phyloP scores from a whole-genome alignment of 2,329 filamentous ascomycete genomes.

The Clonostachys chloroleuca region DNA sequence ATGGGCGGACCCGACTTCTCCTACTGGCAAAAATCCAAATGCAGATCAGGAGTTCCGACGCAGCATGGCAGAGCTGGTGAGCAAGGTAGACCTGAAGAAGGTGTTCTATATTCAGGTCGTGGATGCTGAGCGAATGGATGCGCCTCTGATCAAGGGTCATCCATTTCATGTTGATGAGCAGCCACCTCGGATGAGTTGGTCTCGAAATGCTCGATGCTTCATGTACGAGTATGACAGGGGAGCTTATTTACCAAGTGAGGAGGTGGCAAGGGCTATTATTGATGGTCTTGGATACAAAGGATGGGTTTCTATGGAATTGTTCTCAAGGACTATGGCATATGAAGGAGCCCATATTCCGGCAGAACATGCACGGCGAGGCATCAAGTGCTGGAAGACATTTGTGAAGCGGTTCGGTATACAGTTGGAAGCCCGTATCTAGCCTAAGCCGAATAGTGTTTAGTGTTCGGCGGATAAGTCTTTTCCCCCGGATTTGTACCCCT shows the following conservation, averaged over 20 bases:
- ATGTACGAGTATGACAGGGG: conserved; percentile 52
- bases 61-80: too few species aligned
- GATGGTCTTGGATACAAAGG: conserved; percentile 61
- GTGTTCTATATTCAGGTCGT: conserved; percentile 4
- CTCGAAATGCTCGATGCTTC: conserved; percentile 24
- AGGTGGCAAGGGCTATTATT: conserved; percentile 58
- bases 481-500: too few species aligned
- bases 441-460: too few species aligned
- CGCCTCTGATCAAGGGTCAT: conserved; percentile 14
- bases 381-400: too few species aligned
- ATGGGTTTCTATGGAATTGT: conserved; percentile 70
- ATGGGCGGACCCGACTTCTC: conserved; percentile 61
- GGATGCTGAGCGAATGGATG: conserved; percentile 3
- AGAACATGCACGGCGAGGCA: too few species aligned
- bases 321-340: conserved; percentile 30
- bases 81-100: too few species aligned
- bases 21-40: conserved; percentile 43
- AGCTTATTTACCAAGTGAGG: conserved; percentile 62
- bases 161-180: conserved; percentile 24
- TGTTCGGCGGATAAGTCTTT: too few species aligned
- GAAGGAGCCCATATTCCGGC: not conserved
- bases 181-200: conserved; percentile 66
- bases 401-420: too few species aligned
- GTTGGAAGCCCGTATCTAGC: too few species aligned
- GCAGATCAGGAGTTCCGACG: conserved; percentile 46